Evolutionary conservation across 2,329 filamentous ascomycete species (phyloP).

Genomic region (Fusarium domesticum): DNA sequence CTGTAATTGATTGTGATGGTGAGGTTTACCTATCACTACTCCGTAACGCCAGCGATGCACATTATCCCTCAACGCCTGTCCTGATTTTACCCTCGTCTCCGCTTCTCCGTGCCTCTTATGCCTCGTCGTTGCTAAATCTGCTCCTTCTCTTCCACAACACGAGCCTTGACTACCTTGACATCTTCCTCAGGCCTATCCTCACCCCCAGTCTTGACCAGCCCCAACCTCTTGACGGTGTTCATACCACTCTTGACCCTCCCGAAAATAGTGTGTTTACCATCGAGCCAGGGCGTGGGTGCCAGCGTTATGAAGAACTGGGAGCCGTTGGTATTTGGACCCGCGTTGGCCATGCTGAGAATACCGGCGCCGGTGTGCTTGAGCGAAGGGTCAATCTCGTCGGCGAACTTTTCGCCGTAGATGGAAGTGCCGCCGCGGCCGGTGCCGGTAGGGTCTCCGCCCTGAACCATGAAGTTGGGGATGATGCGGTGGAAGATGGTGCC

Average conservation of each 20-base stretch:
- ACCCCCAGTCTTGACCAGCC: slow-evolving; percentile 74
- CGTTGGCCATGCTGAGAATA: slow-evolving; percentile 95
- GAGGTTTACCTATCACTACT: slow-evolving; percentile 5
- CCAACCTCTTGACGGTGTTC: slow-evolving; percentile 81
- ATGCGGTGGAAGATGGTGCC: slow-evolving; percentile 85
- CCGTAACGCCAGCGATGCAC: slow-evolving; percentile 20
- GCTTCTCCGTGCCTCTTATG: too few species aligned
- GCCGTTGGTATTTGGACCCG: slow-evolving; percentile 88
- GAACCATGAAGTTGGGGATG: slow-evolving; percentile 95
- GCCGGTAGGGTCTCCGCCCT: slow-evolving; percentile 90
- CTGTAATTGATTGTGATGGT: neutral
- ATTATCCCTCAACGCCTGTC: slow-evolving; percentile 2
- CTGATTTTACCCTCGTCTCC: too few species aligned
- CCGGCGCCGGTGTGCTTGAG: slow-evolving; percentile 92
- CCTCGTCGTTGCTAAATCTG: too few species aligned
- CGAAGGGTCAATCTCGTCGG: slow-evolving; percentile 76
- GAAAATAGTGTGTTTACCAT: slow-evolving; percentile 97
- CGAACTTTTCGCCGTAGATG: slow-evolving; percentile 92
- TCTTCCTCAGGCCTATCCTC: slow-evolving; percentile 82
- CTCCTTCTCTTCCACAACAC: slow-evolving; percentile 61
- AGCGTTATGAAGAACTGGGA: slow-evolving; percentile 96
- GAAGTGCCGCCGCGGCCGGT: slow-evolving; percentile 84
- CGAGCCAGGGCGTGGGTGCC: slow-evolving; percentile 91
- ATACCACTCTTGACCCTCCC: slow-evolving; percentile 83
- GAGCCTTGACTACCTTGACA: slow-evolving; percentile 73